Percentiles rank a stretch among this genome's conserved stretches.
phyloP scores from a whole-genome alignment of 257 asterid genomes.

The Solanum ossicruentum region DNA sequence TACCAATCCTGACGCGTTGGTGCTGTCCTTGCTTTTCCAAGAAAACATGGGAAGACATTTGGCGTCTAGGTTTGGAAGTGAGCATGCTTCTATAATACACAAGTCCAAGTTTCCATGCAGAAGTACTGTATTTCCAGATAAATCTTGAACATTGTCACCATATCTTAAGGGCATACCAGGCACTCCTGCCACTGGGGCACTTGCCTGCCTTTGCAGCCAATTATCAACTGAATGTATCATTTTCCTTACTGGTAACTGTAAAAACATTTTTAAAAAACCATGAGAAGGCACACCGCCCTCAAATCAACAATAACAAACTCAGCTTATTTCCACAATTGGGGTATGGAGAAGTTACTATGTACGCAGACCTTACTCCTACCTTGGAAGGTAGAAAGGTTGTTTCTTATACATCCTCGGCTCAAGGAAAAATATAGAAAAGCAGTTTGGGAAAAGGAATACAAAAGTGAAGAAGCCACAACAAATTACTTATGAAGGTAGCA shows the following conservation, averaged over 20 bases:
- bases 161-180: not conserved
- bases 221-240: not conserved
- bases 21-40: conserved; percentile 1
- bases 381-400: not conserved
- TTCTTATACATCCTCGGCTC: not conserved
- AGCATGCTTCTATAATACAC: conserved; percentile 56
- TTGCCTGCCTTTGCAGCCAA: conserved; percentile 1
- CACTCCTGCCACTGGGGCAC: not conserved
- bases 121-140: conserved; percentile 1
- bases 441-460: no score
- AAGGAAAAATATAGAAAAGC: not conserved
- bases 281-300: not conserved
- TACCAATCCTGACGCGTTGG: conserved; percentile 21
- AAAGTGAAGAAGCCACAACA: no score
- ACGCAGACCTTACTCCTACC: no score
- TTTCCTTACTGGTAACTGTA: not conserved
- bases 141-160: not conserved
- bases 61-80: conserved; percentile 75
- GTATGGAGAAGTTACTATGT: no score
- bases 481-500: no score
- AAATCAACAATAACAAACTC: no score
- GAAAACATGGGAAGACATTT: conserved; percentile 41
- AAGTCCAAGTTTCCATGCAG: conserved; percentile 93
- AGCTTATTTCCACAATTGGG: no score
- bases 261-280: not conserved